phyloP scores from a whole-genome alignment of 192 early-diverging fungal species.

The Coemansia sp. region DNA sequence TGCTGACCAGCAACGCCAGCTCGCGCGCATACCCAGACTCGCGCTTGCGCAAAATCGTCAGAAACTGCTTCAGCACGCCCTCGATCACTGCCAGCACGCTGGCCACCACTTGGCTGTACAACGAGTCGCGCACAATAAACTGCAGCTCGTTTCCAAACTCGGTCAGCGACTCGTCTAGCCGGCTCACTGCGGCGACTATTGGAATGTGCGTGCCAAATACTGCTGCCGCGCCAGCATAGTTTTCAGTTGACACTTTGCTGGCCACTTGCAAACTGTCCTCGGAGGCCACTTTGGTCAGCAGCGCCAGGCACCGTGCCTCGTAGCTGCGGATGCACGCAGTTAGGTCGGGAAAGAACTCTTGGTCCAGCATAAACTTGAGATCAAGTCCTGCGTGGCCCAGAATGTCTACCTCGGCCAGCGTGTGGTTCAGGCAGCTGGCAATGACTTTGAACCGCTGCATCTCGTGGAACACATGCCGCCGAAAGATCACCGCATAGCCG shows the following conservation, averaged over 20 bases:
- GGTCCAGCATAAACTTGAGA: constrained; percentile 78
- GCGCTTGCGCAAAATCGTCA: constrained; percentile 37
- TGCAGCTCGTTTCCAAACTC: constrained; percentile 56
- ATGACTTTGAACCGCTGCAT: constrained; percentile 78
- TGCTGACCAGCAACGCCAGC: constrained; percentile 51
- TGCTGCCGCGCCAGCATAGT: constrained; percentile 20
- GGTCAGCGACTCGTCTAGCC: constrained; percentile 46
- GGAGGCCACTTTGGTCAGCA: constrained; percentile 64
- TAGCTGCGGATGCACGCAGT: constrained; percentile 69
- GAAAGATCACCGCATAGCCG: constrained; percentile 79
- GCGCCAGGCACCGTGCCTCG: constrained; percentile 61
- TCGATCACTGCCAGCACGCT: constrained; percentile 53
- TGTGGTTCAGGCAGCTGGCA: constrained; percentile 77
- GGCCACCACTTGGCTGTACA: constrained; percentile 56
- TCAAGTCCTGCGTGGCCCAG: constrained; percentile 84
- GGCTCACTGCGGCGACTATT: constrained; percentile 42
- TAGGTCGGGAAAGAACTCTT: constrained; percentile 75
- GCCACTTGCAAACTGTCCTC: constrained; percentile 69
- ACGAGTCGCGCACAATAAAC: constrained; percentile 55
- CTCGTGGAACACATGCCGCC: constrained; percentile 85
- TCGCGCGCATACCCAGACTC: constrained; percentile 29
- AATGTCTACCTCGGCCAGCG: constrained; percentile 73
- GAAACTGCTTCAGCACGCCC: constrained; percentile 53
- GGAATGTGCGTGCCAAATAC: constrained; percentile 48
- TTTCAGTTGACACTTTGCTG: constrained; percentile 43